Evolutionary conservation across 2,329 filamentous ascomycete genomes (phyloP), one percentile per base, ranked within the genome.

Genomic region (Penicillium psychrosexuale): DNA sequence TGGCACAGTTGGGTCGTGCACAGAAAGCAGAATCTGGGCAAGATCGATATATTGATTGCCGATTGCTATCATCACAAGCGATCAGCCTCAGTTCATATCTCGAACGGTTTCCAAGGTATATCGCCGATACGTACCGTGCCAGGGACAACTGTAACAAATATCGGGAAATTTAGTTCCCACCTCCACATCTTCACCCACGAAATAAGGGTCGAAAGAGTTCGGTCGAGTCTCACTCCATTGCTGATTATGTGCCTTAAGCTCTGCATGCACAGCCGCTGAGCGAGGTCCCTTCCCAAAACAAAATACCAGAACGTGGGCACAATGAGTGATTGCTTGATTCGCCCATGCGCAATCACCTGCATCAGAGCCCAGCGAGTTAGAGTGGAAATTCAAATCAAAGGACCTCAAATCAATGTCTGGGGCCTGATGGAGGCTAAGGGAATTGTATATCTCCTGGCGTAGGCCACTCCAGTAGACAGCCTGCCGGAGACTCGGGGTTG

Each of bases 311-410:
- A 67, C 60, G 45, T 66, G 62, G 7, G 65, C 64, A 40, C 62
- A 63, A 42, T 65, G 63, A 19, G 62, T 61, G 31, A 76, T 76
- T 17, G 74, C 75, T 11, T 74, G 68, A 33, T 74, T 75, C 17
- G 75, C 73, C 75, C 74, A 77, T 7, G 71, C 66, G 5, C 72
- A 73, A 52, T 77, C 74, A 24, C 69, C 69, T 15, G 71, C 68
- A 48, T 74, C 70, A 8, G 74, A 67, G 0, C 72, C 74, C 13
- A 74, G 67, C 2, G 56, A 51, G 2, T 53, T 59, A 22, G 58
- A 59, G 3, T 62, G 40, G 5, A 59, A 63, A 60, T 76, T 72
- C 24, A 67, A 57, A 27, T 76, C 72, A 24, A 69, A 58, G 17
- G 61, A 66, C 15, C 58, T 61, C 24, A 68, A 40, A 13, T 63